phyloP scores from a whole-genome alignment of 768 basidiomycete species.

The Trametes villosa region DNA sequence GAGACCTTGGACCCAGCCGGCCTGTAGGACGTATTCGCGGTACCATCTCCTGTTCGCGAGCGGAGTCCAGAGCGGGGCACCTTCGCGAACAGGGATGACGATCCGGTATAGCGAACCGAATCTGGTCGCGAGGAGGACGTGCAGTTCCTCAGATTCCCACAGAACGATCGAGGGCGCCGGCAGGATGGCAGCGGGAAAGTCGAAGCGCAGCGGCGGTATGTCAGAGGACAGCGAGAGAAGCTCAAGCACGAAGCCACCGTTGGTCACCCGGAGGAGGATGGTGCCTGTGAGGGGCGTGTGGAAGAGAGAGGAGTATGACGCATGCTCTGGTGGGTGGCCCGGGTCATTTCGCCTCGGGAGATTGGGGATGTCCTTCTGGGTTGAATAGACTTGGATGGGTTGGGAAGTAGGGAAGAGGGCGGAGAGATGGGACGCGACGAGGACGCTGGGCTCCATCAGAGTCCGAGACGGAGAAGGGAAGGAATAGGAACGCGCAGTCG shows the following conservation, averaged over 20 bases:
- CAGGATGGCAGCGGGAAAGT: constrained; percentile 73
- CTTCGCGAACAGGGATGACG: constrained; percentile 60
- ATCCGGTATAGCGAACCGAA: constrained; percentile 76
- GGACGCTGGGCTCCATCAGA: constrained; percentile 28
- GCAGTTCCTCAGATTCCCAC: constrained; percentile 52
- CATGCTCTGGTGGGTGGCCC: constrained; percentile 70
- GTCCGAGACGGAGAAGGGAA: neutral
- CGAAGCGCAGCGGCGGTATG: constrained; percentile 71
- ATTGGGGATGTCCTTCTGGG: constrained; percentile 54
- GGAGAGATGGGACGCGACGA: constrained; percentile 48
- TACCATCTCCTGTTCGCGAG: constrained; percentile 59
- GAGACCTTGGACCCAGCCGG: constrained; percentile 42
- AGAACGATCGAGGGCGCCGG: constrained; percentile 68
- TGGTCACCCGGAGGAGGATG: constrained; percentile 74
- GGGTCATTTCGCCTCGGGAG: constrained; percentile 36
- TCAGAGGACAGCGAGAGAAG: constrained; percentile 72
- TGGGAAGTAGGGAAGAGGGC: constrained; percentile 60
- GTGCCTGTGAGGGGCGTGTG: constrained; percentile 62
- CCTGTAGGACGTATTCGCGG: constrained; percentile 70
- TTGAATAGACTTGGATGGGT: constrained; percentile 59
- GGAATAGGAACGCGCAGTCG: constrained; percentile 6
- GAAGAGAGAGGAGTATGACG: constrained; percentile 62
- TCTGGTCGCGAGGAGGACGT: constrained; percentile 70
- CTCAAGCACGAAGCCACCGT: constrained; percentile 75
- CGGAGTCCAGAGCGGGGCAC: constrained; percentile 60